phyloP scores from a whole-genome alignment of 2,329 filamentous ascomycete genomes.

The Colletotrichum somersetense region DNA sequence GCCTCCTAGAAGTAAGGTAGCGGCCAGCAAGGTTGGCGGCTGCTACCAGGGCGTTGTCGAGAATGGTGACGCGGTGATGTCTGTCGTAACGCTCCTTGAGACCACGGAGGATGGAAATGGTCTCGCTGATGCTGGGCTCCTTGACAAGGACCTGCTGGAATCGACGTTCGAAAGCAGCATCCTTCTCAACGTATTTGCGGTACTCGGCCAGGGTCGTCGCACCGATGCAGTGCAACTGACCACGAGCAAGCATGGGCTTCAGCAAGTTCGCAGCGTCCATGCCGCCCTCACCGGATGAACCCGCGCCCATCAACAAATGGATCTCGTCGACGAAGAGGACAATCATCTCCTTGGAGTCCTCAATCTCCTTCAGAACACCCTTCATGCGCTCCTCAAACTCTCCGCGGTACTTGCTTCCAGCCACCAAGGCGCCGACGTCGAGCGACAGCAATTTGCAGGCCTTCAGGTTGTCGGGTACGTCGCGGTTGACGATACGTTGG shows the following conservation, averaged over 20 bases:
- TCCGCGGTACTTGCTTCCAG: slow-evolving; percentile 97
- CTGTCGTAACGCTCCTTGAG: slow-evolving; percentile 98
- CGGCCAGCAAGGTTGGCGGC: slow-evolving; percentile 92
- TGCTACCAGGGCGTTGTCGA: slow-evolving; percentile 92
- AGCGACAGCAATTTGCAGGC: slow-evolving; percentile 94
- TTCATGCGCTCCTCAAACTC: slow-evolving; percentile 99
- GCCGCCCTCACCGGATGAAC: slow-evolving; percentile 92
- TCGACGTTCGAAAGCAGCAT: slow-evolving; percentile 95
- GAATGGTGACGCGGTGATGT: slow-evolving; percentile 96
- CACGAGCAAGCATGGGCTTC: slow-evolving; percentile 97
- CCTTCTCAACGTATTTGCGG: slow-evolving; percentile 99
- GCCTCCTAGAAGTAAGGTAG: slow-evolving; percentile 89
- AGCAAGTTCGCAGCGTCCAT: slow-evolving; percentile 99
- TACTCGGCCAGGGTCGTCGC: slow-evolving; percentile 96
- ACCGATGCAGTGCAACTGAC: slow-evolving; percentile 97
- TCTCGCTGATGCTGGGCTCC: slow-evolving; percentile 89
- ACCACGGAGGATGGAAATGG: slow-evolving; percentile 97
- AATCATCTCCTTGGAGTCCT: slow-evolving; percentile 95
- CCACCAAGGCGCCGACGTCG: slow-evolving; percentile 94
- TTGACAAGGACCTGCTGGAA: slow-evolving; percentile 99
- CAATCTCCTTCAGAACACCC: slow-evolving; percentile 96
- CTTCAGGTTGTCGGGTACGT: slow-evolving; percentile 95
- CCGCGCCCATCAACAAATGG: slow-evolving; percentile 97
- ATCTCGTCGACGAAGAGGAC: slow-evolving; percentile 99
- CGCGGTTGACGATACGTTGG: slow-evolving; percentile 93